Evolutionary conservation across 306 rosid genomes (phyloP).

Genomic region (Citrullus mucosospermus): DNA sequence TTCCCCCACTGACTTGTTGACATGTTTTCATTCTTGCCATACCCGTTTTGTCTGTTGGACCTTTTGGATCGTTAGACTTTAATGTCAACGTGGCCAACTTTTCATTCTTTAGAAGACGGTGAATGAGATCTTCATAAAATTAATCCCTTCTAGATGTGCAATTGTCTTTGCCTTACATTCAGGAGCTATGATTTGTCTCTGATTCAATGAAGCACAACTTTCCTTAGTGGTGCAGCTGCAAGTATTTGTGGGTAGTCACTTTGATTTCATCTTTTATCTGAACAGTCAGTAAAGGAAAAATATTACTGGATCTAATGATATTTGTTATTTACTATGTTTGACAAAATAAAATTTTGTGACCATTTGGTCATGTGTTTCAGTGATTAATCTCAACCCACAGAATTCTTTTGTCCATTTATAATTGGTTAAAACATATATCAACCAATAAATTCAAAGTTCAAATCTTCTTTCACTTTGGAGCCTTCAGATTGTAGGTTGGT

Average conservation of each 20-base stretch:
- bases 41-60: background rate
- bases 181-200: background rate
- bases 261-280: background rate
- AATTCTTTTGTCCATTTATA: too few relatives aligned
- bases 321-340: background rate
- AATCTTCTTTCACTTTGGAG: too few relatives aligned
- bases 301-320: too few relatives aligned
- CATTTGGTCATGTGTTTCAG: too few relatives aligned
- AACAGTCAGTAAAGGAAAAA: background rate
- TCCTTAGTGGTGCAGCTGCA: background rate
- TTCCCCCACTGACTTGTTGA: background rate
- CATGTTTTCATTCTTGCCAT: background rate
- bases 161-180: background rate
- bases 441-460: too few relatives aligned
- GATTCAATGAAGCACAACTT: background rate
- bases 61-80: background rate
- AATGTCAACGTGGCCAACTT: background rate
- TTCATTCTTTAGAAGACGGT: background rate
- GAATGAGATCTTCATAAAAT: background rate
- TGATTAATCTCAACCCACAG: too few relatives aligned
- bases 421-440: too few relatives aligned
- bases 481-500: too few relatives aligned
- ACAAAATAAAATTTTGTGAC: background rate
- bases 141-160: background rate
- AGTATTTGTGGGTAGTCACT: background rate